phyloP scores from a whole-genome alignment of 1,284 basidiomycete genomes.

The Thelephora terrestris region DNA sequence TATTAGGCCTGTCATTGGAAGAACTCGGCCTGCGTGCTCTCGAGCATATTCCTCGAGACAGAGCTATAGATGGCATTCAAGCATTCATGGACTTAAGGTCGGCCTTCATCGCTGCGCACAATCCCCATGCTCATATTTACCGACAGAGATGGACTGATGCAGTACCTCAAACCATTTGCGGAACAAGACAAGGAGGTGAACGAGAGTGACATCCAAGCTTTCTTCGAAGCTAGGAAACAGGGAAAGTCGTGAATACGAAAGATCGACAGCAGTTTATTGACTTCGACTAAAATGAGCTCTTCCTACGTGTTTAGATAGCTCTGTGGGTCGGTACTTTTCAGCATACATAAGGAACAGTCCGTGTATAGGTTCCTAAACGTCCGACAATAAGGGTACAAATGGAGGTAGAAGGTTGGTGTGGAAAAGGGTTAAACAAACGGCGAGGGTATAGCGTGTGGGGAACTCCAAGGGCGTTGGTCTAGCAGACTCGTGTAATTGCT shows the following conservation, averaged over 20 bases:
- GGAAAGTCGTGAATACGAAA: not conserved
- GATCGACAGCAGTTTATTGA: conserved; percentile 23
- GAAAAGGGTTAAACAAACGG: too few relatives aligned
- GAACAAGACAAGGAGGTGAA: conserved; percentile 66
- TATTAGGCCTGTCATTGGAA: conserved; percentile 60
- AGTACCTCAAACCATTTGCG: conserved; percentile 68
- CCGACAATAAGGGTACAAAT: too few relatives aligned
- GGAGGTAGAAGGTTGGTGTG: too few relatives aligned
- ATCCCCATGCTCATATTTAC: not conserved
- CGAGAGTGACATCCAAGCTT: conserved; percentile 58
- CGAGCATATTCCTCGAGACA: conserved; percentile 57
- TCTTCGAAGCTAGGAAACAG: conserved; percentile 42
- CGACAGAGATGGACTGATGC: conserved; percentile 59
- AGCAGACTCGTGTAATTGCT: too few relatives aligned
- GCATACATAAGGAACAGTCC: too few relatives aligned
- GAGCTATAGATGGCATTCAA: conserved; percentile 67
- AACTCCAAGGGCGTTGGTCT: too few relatives aligned
- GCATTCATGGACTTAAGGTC: conserved; percentile 75
- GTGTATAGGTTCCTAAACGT: too few relatives aligned
- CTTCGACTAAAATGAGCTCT: conserved; percentile 9
- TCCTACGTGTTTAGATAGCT: too few relatives aligned
- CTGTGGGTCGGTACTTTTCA: too few relatives aligned
- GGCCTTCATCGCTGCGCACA: conserved; percentile 12
- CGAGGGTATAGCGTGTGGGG: too few relatives aligned
- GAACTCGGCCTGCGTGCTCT: conserved; percentile 72